Percentiles rank a stretch among this genome's conserved stretches.
These are phyloP conservation scores for Jackrogersella multiformis DNA, from an alignment of 495 filamentous ascomycete genomes.

Conservation along the genomic window DNA sequence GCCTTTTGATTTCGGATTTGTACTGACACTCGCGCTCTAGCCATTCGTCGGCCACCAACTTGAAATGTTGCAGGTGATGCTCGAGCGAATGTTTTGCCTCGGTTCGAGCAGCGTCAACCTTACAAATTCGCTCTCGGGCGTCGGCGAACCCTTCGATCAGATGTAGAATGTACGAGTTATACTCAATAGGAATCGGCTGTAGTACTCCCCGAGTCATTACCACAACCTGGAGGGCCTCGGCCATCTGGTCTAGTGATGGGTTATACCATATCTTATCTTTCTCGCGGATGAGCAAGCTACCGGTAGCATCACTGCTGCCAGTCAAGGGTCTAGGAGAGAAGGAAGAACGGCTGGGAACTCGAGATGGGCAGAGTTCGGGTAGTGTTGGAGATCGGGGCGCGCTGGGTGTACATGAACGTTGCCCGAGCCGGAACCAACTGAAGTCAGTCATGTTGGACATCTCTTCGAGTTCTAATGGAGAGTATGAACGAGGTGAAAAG, in stretches of 20 bases:
- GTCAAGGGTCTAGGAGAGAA: neutral
- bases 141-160: constrained; percentile 53
- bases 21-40: constrained; percentile 51
- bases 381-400: constrained; percentile 13
- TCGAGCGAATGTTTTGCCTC: constrained; percentile 48
- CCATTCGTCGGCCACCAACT: constrained; percentile 54
- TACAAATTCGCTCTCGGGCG: constrained; percentile 29
- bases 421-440: constrained; percentile 44
- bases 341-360: constrained; percentile 2
- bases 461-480: neutral
- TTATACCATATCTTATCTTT: constrained; percentile 52
- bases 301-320: neutral
- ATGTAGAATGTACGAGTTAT: constrained; percentile 53
- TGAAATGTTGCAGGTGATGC: constrained; percentile 53
- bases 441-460: constrained; percentile 44
- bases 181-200: constrained; percentile 48
- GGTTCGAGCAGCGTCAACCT: constrained; percentile 31
- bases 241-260: constrained; percentile 55
- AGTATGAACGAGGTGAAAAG: neutral
- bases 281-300: constrained; percentile 29
- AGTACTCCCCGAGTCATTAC: constrained; percentile 47
- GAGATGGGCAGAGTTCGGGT: constrained; percentile 9
- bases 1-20: constrained; percentile 58
- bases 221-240: constrained; percentile 49
- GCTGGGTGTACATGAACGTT: constrained; percentile 38